Base-by-base conservation (phyloP, 345 rosid species). In the Gossypium anomalum region DNA sequence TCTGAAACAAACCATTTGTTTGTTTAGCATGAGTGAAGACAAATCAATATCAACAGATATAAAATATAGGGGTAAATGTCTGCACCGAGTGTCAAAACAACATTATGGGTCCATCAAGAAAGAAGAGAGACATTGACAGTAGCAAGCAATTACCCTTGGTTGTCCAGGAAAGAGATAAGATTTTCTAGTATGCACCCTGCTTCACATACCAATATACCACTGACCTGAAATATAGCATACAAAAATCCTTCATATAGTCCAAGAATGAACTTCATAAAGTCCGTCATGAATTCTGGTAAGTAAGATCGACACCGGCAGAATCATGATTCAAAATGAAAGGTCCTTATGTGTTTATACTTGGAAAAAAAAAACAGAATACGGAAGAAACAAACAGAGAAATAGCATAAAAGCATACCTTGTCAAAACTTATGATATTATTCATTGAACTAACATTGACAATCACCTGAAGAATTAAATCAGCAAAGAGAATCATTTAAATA, bases 111-210 rank as follows among this genome's bases (percentile, higher is more conserved):
- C 27, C 57, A 47, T 49, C 7, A 23, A 14, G 34, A 38, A 4
- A 51, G 47, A 48, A 59, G 63, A 71, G 71, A 60, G 74, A 61
- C 20, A 53, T 17, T 34, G 49, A 59, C 75, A 27, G 20, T 47
- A 20, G 49, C 51, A 71, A 77, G 73, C 61, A 70, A 64, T 79
- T 86, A 93, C 97, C 99, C 96, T 82, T 88, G 85, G 72, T 81
- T 77, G 80, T 93, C 99, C 57, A 95, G 86, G 80, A 86, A 93
- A 70, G 92, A 83, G 62, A 84, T 82, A 73, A 94, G 82, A 82
- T 90, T 91, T 88, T 93, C 97, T 88, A 93, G 82, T 82, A 94
- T 94, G 87, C 99, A 92, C 72, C 98, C 99, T 49, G 98, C 99
- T 85, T 94, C 98, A 83, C 94, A 89, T 68, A 93, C 98, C 80